Evolutionary conservation across 2,329 filamentous ascomycete species (phyloP), one percentile per base, ranked within the genome.

Genomic region (Monascus ruber): DNA sequence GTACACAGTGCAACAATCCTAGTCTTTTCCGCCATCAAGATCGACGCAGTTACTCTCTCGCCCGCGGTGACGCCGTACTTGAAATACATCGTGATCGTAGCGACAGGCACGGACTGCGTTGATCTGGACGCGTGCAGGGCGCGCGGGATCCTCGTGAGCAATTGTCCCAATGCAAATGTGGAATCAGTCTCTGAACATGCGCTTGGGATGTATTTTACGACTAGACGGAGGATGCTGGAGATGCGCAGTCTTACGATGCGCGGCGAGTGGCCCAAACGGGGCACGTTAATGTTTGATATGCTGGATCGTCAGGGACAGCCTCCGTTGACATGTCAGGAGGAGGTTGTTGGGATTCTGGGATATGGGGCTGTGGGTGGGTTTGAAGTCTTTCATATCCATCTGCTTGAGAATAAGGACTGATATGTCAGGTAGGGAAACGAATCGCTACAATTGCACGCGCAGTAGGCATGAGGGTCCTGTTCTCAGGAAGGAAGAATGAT

Each of bases 171-270:
- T n/a, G 64, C 68, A 24, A 72, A 72, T 38, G 59, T 69, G 34
- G 63, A 69, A 35, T 54, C 65, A 34, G 69, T 72, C 6, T 60
- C 60, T 26, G 70, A 73, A 49, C 70, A 73, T 58, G 69, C 69
- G 7, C 62, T 73, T 32, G 67, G 62, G 33, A 48, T 73, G 41
- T 72, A 71, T 49, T 70, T 69, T 46, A 66, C 68, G 4, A 53
- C 66, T 5, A 57, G 69, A 37, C 56, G 68, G 39, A 58, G 57
- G 40, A 58, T 69, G 7, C 49, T 67, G 24, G 48, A 53, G 26
- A 51, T 66, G 46, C 57, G 68, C 48, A 38, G 49, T 11, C 38
- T 62, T 7, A 59, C 56, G 8, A 51, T 53, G 9, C 59, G 54
- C 5, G 51, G 56, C 24, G 59, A 62, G 32, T 73, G 71, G 70